Evolutionary conservation across 1,284 basidiomycete species (phyloP).

Genomic region (Ceratobasidium sp.): DNA sequence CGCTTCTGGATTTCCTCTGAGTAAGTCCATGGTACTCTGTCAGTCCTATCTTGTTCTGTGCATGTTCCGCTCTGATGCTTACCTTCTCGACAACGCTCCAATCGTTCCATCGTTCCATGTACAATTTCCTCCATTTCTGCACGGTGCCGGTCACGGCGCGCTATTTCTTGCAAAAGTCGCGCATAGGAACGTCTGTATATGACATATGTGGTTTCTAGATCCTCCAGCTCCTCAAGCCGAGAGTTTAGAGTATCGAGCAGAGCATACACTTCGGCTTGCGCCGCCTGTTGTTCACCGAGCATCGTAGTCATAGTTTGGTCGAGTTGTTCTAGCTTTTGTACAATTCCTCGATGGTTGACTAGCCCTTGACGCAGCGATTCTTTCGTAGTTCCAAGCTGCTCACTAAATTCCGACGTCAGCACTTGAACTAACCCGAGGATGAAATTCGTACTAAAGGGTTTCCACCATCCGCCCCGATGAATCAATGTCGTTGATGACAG

Average conservation of each 20-base stretch:
- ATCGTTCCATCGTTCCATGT: constrained; percentile 65
- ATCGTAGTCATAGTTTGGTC: constrained; percentile 79
- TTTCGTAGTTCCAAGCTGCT: constrained; percentile 58
- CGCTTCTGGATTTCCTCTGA: constrained; percentile 71
- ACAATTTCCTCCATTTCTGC: constrained; percentile 70
- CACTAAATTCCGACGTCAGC: constrained; percentile 50
- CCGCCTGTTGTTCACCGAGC: constrained; percentile 62
- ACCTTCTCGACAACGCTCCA: constrained; percentile 72
- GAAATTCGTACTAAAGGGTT: constrained; percentile 59
- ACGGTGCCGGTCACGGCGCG: constrained; percentile 67
- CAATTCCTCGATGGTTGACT: constrained; percentile 55
- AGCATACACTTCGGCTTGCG: constrained; percentile 14
- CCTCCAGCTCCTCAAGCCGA: constrained; percentile 65
- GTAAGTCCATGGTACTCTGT: constrained; percentile 9
- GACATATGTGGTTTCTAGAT: constrained; percentile 68
- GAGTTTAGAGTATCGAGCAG: constrained; percentile 56
- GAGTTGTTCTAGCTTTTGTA: constrained; percentile 74
- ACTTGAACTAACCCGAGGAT: background rate
- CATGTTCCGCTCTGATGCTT: constrained; percentile 42
- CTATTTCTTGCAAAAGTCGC: constrained; percentile 73
- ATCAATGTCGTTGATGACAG: constrained; percentile 74
- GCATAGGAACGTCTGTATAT: constrained; percentile 73
- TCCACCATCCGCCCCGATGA: constrained; percentile 61
- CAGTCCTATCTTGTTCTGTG: background rate
- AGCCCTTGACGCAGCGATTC: constrained; percentile 57